These are phyloP conservation scores for Peziza echinospora DNA, from an alignment of 495 filamentous ascomycete species.

Conservation along the genomic window DNA sequence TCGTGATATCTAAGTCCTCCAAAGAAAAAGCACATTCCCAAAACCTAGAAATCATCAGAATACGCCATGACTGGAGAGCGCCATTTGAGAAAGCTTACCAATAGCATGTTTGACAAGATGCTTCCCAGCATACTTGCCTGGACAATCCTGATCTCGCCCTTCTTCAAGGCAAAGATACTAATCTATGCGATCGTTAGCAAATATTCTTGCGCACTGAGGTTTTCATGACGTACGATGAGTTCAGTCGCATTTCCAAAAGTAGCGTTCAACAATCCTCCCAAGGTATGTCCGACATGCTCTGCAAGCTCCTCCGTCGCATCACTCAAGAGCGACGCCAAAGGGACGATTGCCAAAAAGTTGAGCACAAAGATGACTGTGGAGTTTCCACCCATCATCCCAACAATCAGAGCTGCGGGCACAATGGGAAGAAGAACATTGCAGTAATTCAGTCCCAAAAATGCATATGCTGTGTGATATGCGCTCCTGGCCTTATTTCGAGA, in stretches of 20 bases:
- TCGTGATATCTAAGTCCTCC: constrained; percentile 54
- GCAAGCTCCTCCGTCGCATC: constrained; percentile 92
- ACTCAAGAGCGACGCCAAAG: constrained; percentile 73
- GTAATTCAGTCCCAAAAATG: constrained; percentile 28
- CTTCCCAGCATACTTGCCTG: constrained; percentile 96
- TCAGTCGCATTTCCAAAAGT: constrained; percentile 80
- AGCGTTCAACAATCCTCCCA: constrained; percentile 85
- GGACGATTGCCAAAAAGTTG: constrained; percentile 93
- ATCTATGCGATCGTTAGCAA: constrained; percentile 32
- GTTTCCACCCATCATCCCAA: constrained; percentile 49
- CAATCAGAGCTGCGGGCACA: constrained; percentile 71
- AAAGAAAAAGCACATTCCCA: constrained; percentile 90
- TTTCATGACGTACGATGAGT: constrained; percentile 51
- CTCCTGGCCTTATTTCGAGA: not conserved
- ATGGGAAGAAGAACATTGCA: constrained; percentile 76
- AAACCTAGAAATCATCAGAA: constrained; percentile 23
- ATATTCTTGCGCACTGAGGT: no score
- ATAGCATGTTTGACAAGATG: constrained; percentile 84
- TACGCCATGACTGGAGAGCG: not conserved
- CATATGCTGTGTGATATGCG: not conserved
- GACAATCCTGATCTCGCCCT: constrained; percentile 79
- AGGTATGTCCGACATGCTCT: constrained; percentile 59
- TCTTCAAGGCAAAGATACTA: constrained; percentile 71
- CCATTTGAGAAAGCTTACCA: constrained; percentile 30
- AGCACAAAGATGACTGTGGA: constrained; percentile 59